Percentiles rank a stretch among this genome's conserved stretches.
Conservation (phyloP, 805 yeast genomes). For the Saccharomycopsis babjevae region DNA sequence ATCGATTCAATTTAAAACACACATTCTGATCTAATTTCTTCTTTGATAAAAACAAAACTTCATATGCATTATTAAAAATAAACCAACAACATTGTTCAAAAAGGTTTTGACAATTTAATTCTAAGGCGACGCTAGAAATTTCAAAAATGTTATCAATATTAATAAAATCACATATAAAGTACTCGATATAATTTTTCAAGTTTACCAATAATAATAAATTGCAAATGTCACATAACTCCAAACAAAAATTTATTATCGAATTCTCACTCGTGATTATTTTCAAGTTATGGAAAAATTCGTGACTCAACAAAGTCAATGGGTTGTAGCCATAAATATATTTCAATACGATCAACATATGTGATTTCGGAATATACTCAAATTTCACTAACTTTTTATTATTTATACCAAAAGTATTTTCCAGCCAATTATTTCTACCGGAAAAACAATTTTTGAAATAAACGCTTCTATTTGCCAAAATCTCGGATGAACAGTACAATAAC, state of each 20-base stretch:
- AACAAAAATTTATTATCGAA: constrained; percentile 40
- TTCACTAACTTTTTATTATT: constrained; percentile 23
- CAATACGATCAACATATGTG: constrained; percentile 40
- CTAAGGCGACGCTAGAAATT: constrained; percentile 44
- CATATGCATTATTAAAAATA: constrained; percentile 53
- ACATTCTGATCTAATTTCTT: constrained; percentile 26
- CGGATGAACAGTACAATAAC: constrained; percentile 35
- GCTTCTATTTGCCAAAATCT: constrained; percentile 38
- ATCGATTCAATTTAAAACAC: constrained; percentile 24
- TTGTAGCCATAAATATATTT: constrained; percentile 48
- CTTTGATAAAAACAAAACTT: constrained; percentile 38
- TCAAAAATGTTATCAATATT: constrained; percentile 48
- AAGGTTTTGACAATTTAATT: constrained; percentile 41
- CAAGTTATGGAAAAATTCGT: constrained; percentile 9
- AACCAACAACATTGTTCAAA: constrained; percentile 57
- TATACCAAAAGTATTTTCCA: constrained; percentile 35
- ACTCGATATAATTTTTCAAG: constrained; percentile 52
- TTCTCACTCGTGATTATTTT: constrained; percentile 10
- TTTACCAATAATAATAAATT: constrained; percentile 55
- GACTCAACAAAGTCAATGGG: constrained; percentile 27
- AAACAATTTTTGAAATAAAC: constrained; percentile 54
- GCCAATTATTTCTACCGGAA: constrained; percentile 26
- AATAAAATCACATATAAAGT: constrained; percentile 46
- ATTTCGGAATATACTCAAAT: constrained; percentile 33
- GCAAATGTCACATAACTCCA: constrained; percentile 50